Conservation (phyloP, 2,329 filamentous ascomycete species). For the Lasiodiplodia theobromae region DNA sequence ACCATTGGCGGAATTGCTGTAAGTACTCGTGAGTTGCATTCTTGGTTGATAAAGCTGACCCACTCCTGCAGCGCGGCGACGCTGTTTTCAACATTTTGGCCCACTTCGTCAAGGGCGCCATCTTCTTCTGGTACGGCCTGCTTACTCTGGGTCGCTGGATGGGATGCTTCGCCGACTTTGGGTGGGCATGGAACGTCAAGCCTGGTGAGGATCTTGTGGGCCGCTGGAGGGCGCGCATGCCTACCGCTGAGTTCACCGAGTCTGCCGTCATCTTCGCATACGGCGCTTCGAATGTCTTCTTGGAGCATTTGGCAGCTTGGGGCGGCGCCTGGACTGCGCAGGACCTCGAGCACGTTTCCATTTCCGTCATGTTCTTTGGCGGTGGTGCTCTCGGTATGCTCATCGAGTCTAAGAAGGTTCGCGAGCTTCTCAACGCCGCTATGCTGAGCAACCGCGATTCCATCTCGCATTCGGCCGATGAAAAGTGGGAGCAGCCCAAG, state of each 20-base stretch:
- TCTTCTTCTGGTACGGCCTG: conserved; percentile 93
- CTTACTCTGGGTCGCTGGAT: conserved; percentile 88
- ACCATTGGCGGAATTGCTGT: conserved; percentile 86
- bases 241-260: conserved; percentile 87
- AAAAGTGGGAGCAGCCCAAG: conserved; percentile 65
- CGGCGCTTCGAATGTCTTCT: conserved; percentile 86
- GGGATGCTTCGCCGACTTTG: conserved; percentile 86
- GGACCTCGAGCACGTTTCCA: conserved; percentile 91
- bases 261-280: conserved; percentile 91
- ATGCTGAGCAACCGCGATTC: conserved; percentile 51
- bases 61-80: conserved; percentile 63
- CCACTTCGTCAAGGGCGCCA: conserved; percentile 91
- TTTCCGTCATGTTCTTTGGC: conserved; percentile 92
- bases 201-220: conserved; percentile 65
- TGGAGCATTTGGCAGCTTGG: conserved; percentile 83
- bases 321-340: conserved; percentile 75
- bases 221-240: conserved; percentile 67
- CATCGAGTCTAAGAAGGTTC: conserved; percentile 72
- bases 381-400: conserved; percentile 89
- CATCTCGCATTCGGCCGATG: conserved; percentile 45
- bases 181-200: conserved; percentile 94
- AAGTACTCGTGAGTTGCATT: conserved; percentile 50
- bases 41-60: conserved; percentile 20
- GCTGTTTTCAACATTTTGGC: conserved; percentile 84
- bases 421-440: conserved; percentile 67